These are phyloP conservation scores for Chaetoscypha palmicola DNA, from an alignment of 2,329 filamentous ascomycete species.

Conservation along the genomic window DNA sequence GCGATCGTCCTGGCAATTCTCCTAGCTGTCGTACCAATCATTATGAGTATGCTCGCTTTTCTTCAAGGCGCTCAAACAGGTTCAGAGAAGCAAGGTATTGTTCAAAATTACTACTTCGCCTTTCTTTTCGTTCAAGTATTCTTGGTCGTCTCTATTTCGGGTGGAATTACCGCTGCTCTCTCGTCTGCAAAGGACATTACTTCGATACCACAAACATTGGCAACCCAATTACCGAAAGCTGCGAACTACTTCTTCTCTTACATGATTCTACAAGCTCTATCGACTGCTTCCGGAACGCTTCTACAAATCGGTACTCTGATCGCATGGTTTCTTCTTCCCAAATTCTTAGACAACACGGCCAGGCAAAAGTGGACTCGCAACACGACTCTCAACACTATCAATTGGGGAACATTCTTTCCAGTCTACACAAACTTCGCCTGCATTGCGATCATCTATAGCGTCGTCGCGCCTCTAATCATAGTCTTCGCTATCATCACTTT, in stretches of 20 bases:
- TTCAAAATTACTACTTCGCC: constrained; percentile 86
- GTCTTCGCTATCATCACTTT: constrained; percentile 94
- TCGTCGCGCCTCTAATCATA: constrained; percentile 84
- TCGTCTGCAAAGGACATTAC: constrained; percentile 44
- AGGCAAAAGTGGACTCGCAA: constrained; percentile 80
- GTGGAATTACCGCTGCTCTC: constrained; percentile 46
- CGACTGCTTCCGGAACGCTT: constrained; percentile 81
- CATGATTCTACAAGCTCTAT: constrained; percentile 90
- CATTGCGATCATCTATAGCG: constrained; percentile 81
- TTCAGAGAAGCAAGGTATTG: constrained; percentile 68
- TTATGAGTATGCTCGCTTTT: constrained; percentile 65
- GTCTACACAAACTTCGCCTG: constrained; percentile 96
- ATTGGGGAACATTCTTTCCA: constrained; percentile 92
- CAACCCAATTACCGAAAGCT: constrained; percentile 72
- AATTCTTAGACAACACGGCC: constrained; percentile 74
- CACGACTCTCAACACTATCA: constrained; percentile 66
- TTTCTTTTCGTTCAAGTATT: constrained; percentile 96
- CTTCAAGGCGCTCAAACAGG: constrained; percentile 79
- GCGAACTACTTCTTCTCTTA: constrained; percentile 99
- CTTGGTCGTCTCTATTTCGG: constrained; percentile 81
- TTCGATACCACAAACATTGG: constrained; percentile 65
- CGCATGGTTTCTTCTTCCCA: constrained; percentile 74
- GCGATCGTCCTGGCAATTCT: constrained; percentile 69
- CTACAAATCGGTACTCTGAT: constrained; percentile 75
- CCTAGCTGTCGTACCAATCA: constrained; percentile 71